Percentiles rank a stretch among this genome's conserved stretches.
Conservation (phyloP, 2,329 filamentous ascomycete genomes). For the Amauroascus verrucosus region DNA sequence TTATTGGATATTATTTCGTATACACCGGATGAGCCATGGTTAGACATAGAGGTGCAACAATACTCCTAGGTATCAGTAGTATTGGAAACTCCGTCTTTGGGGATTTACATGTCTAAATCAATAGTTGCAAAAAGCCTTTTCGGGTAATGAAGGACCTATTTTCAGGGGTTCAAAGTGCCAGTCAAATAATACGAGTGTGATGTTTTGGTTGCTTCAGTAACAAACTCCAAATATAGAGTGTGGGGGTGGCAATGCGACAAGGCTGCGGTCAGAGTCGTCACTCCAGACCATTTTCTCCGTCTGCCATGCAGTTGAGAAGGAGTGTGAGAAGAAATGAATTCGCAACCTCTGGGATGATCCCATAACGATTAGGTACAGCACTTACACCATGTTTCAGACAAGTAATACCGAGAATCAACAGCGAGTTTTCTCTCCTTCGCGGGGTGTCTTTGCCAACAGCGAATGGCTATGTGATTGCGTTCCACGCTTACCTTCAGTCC, state of each 20-base stretch:
- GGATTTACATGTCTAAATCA: not conserved
- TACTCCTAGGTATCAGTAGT: not conserved
- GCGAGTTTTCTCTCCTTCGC: not conserved
- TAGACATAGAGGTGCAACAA: not conserved
- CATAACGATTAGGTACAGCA: too few species aligned
- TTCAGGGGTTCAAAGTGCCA: not conserved
- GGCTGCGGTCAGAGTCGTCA: too few species aligned
- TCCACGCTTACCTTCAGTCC: slow-evolving; percentile 44
- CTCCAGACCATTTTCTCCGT: too few species aligned
- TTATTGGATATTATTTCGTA: not conserved
- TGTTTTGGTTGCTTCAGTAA: not conserved
- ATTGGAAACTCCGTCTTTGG: not conserved
- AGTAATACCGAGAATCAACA: not conserved
- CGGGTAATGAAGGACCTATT: not conserved
- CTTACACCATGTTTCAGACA: not conserved
- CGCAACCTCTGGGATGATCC: too few species aligned
- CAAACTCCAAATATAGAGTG: not conserved
- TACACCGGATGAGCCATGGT: not conserved
- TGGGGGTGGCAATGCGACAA: not conserved
- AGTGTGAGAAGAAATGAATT: too few species aligned
- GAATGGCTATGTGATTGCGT: slow-evolving; percentile 49
- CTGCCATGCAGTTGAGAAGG: too few species aligned
- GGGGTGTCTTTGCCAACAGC: slow-evolving; percentile 35
- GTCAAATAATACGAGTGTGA: too few species aligned
- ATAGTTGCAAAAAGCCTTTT: not conserved